These are phyloP conservation scores for Coccomyxa sp. DNA, from an alignment of 139 green algal species.

Conservation along the genomic window DNA sequence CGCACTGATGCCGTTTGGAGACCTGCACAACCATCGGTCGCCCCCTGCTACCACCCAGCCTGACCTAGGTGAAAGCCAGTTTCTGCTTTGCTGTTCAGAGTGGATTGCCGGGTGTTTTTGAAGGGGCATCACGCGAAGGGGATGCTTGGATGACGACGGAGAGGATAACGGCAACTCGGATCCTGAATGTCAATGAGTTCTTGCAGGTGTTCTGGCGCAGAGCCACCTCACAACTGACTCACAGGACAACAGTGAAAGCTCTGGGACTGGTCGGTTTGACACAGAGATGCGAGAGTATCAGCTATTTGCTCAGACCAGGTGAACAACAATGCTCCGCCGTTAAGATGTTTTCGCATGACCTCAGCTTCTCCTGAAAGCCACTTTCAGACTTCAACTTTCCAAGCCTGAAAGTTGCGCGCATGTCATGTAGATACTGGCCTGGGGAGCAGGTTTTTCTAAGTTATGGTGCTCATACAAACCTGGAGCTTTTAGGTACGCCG, in stretches of 20 bases:
- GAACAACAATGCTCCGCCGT: not conserved
- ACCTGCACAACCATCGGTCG: constrained; percentile 84
- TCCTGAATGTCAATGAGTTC: not conserved
- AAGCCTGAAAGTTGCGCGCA: not conserved
- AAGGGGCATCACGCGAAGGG: not conserved
- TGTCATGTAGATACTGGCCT: constrained; percentile 23
- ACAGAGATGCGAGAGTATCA: constrained; percentile 20
- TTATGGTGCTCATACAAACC: constrained; percentile 83
- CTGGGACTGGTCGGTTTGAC: constrained; percentile 51
- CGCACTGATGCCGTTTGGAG: constrained; percentile 73
- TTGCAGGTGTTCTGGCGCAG: not conserved
- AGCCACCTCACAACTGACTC: not conserved
- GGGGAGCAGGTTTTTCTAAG: constrained; percentile 78
- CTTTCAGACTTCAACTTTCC: not conserved
- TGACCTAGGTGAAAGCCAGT: constrained; percentile 12
- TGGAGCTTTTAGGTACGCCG: constrained; percentile 65
- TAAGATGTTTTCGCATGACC: not conserved
- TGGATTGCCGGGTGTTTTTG: constrained; percentile 2
- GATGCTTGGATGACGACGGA: not conserved
- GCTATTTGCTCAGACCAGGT: not conserved
- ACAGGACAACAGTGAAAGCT: not conserved
- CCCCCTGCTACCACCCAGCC: constrained; percentile 50
- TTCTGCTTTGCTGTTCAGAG: not conserved
- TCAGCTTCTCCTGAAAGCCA: not conserved
- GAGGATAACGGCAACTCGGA: too few species aligned